phyloP scores from a whole-genome alignment of 2,329 filamentous ascomycete species.

The Penicillium sp. region DNA sequence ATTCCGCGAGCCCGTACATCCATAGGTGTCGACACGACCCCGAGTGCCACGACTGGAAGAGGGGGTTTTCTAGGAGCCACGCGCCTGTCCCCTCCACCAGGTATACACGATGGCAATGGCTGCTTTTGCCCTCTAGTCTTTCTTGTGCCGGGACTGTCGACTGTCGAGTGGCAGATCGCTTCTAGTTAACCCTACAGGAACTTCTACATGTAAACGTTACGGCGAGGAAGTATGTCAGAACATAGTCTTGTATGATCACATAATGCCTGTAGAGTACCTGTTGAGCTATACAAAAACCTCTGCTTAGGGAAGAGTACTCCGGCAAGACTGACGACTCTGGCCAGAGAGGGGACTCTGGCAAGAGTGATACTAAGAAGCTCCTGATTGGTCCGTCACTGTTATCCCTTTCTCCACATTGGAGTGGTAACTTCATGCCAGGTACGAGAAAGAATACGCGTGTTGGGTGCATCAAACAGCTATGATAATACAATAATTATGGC shows the following conservation, averaged over 20 bases:
- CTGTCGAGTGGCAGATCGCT: constrained; percentile 7
- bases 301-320: not conserved
- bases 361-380: not conserved
- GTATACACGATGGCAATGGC: too few relatives aligned
- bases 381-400: constrained; percentile 5
- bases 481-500: too few relatives aligned
- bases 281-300: constrained; percentile 8
- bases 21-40: too few relatives aligned
- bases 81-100: too few relatives aligned
- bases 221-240: too few relatives aligned
- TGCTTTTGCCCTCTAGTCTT: too few relatives aligned
- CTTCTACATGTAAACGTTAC: not conserved
- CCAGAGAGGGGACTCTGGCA: not conserved
- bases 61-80: too few relatives aligned
- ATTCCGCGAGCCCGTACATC: too few relatives aligned
- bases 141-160: not conserved
- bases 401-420: constrained; percentile 6
- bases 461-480: constrained; percentile 2
- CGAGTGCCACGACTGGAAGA: too few relatives aligned
- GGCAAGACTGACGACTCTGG: not conserved
- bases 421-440: constrained; percentile 3
- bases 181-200: not conserved
- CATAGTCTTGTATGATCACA: too few relatives aligned
- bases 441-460: not conserved
- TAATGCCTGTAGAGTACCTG: too few relatives aligned